Percentiles rank a stretch among this genome's conserved stretches.
Conservation (phyloP, 257 asterid genomes). For the Echites panduratus region DNA sequence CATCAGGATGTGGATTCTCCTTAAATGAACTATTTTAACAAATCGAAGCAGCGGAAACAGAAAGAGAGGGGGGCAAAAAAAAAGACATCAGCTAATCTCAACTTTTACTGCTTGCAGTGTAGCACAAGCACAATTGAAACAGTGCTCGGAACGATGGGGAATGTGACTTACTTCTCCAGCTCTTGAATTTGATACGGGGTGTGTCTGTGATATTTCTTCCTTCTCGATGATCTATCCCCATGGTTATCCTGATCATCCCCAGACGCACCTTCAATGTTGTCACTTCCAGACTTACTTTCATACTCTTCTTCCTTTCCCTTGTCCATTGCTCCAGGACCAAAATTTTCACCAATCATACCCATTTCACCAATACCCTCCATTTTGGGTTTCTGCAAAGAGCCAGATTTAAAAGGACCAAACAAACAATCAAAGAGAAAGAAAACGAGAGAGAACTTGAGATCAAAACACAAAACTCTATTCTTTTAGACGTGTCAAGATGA, state of each 20-base stretch:
- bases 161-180: constrained; percentile 56
- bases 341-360: constrained; percentile 39
- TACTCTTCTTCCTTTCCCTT: constrained; percentile 40
- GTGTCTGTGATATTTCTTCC: constrained; percentile 65
- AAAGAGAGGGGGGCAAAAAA: neutral
- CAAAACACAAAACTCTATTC: no score
- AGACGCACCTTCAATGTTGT: constrained; percentile 58
- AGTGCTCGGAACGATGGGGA: neutral
- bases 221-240: constrained; percentile 37
- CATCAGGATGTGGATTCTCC: constrained; percentile 90
- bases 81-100: neutral
- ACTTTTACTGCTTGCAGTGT: no score
- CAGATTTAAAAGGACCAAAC: constrained; percentile 4
- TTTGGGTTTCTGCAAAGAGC: constrained; percentile 48
- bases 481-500: no score
- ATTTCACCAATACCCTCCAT: constrained; percentile 65
- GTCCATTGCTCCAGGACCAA: constrained; percentile 27
- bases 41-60: no score
- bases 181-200: constrained; percentile 72
- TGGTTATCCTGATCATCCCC: constrained; percentile 54
- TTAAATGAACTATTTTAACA: constrained; percentile 51
- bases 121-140: no score
- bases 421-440: constrained; percentile 12
- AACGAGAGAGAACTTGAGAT: neutral
- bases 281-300: constrained; percentile 67